Base-by-base conservation (phyloP, 2,329 filamentous ascomycete species). In the Plectosphaerella sp. region DNA sequence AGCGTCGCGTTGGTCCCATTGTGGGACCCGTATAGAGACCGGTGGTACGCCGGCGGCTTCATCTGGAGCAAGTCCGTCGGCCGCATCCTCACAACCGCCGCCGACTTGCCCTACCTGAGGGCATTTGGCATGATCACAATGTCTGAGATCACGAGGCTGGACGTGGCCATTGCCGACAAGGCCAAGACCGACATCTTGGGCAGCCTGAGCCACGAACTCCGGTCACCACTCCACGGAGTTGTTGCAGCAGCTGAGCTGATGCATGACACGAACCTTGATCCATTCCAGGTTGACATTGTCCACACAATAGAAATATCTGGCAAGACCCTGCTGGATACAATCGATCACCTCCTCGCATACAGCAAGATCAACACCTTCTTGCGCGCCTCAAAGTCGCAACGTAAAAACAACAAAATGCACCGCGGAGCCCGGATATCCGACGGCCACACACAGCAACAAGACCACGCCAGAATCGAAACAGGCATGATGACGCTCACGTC, bases 161-260 rank as follows among this genome's bases (percentile, higher is more conserved):
- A 70, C 42, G 61, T 63, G 0, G 45, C 64, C 5, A 57, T 62
- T 15, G 65, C 68, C 7, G 69, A 69, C 48, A 67, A 66, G 55
- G 74, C 76, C 39, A 79, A 80, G 61, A 74, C 74, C 0, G 77
- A 80, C 52, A 79, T 83, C 54, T 75, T 83, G 20, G 77, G 76
- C 1, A 81, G 76, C 8, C 75, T 83, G 45, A 79, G 76, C 22
- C 80, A 84, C 60, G 80, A 84, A 57, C 64, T 83, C 7, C 69
- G 80, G 15, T 79, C 74, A 3, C 80, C 80, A 2, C 66, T 84
- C 1, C 79, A 83, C 54, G 80, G 79, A 1, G 79, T 83, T 33
- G 65, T 83, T 2, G 77, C 76, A 1, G 80, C 66, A 57, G 73
- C 72, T 5, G 76, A 79, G 54, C 66, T 80, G 39, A 61, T 82